Evolutionary conservation across 257 asterid species (phyloP).

Genomic region (Jacaranda mimosifolia): DNA sequence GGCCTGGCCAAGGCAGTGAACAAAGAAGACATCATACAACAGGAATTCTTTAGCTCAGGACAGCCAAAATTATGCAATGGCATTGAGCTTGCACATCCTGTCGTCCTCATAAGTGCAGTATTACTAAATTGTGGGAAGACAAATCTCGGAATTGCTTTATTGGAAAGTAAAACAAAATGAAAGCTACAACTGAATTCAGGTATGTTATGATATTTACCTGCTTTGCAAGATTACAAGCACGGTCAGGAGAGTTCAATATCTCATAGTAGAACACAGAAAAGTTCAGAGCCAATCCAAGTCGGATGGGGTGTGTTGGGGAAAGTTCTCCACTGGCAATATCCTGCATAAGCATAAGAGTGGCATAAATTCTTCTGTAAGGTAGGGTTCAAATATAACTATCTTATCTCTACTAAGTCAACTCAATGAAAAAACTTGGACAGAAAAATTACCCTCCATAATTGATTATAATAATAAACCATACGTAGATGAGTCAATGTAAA

Average conservation of each 20-base stretch:
- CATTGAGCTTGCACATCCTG: too few species aligned
- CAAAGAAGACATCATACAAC: background rate
- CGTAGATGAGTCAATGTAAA: background rate
- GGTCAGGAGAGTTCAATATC: slow-evolving; percentile 86
- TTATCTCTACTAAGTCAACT: background rate
- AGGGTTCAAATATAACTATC: background rate
- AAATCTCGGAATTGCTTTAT: background rate
- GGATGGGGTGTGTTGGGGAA: slow-evolving; percentile 90
- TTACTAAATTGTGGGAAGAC: background rate
- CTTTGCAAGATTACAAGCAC: slow-evolving; percentile 89
- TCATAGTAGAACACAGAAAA: slow-evolving; percentile 92
- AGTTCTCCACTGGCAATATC: slow-evolving; percentile 84
- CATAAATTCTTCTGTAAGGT: background rate
- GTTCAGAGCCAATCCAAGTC: slow-evolving; percentile 87
- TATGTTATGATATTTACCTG: slow-evolving; percentile 50
- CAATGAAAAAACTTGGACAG: background rate
- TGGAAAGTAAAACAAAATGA: background rate
- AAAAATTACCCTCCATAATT: background rate
- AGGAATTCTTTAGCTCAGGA: background rate
- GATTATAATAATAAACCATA: background rate
- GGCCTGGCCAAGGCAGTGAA: slow-evolving; percentile 52
- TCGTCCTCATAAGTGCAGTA: background rate
- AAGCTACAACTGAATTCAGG: background rate
- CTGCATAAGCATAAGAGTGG: slow-evolving; percentile 43
- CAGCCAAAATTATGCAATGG: background rate